Conservation (phyloP, 495 filamentous ascomycete genomes). For the Podospora pseudocomata region DNA sequence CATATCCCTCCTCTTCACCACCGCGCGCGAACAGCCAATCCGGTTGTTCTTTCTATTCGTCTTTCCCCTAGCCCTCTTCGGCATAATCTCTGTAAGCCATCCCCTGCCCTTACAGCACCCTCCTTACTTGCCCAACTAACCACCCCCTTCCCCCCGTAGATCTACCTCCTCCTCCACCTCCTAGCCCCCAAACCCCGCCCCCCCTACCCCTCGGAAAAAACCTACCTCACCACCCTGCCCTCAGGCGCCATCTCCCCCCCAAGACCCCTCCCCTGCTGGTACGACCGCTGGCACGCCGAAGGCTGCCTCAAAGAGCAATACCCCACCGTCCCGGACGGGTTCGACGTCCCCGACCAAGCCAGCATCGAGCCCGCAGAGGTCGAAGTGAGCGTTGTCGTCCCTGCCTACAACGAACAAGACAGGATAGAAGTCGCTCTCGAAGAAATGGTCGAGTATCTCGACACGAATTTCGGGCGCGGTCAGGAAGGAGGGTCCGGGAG, state of each 20-base stretch:
- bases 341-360: constrained; percentile 35
- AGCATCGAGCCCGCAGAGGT: constrained; percentile 45
- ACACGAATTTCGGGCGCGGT: constrained; percentile 64
- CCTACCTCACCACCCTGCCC: constrained; percentile 69
- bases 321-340: constrained; percentile 32
- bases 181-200: constrained; percentile 78
- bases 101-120: background rate
- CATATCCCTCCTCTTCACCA: constrained; percentile 27
- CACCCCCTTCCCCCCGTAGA: constrained; percentile 16
- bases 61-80: constrained; percentile 27
- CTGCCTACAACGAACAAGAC: constrained; percentile 90
- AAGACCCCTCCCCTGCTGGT: constrained; percentile 76
- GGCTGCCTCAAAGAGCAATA: constrained; percentile 40
- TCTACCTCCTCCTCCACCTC: constrained; percentile 66
- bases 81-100: constrained; percentile 28
- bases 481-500: constrained; percentile 7
- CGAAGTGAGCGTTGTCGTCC: constrained; percentile 81
- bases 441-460: constrained; percentile 84
- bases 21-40: constrained; percentile 30
- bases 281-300: constrained; percentile 61
- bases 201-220: constrained; percentile 74
- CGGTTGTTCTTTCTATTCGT: constrained; percentile 29
- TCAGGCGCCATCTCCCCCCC: constrained; percentile 57
- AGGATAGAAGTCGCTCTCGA: constrained; percentile 79
- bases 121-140: constrained; percentile 2